phyloP scores from a whole-genome alignment of 805 yeast species.

The Pichia exigua region DNA sequence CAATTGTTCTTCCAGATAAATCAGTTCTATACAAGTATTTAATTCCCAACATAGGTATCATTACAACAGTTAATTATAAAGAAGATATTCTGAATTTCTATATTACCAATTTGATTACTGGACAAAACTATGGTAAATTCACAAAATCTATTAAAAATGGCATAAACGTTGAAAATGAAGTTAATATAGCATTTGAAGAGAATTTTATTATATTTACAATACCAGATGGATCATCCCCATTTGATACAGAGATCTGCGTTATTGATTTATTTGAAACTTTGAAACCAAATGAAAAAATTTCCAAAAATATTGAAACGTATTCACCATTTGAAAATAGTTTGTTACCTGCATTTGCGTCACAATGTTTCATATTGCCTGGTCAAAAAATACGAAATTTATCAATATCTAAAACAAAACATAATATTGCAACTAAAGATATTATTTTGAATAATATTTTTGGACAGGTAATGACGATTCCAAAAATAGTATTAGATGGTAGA shows the following conservation, averaged over 20 bases:
- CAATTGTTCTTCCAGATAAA: constrained; percentile 60
- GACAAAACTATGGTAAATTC: constrained; percentile 41
- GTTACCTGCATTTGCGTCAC: constrained; percentile 42
- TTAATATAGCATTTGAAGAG: constrained; percentile 63
- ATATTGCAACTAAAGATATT: constrained; percentile 62
- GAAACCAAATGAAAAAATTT: constrained; percentile 39
- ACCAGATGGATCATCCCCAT: constrained; percentile 37
- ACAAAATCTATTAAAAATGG: constrained; percentile 18
- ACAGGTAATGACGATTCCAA: constrained; percentile 63
- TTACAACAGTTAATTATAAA: background rate
- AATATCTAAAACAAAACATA: constrained; percentile 52
- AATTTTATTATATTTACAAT: constrained; percentile 74
- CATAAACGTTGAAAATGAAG: constrained; percentile 10
- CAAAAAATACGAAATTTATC: constrained; percentile 40
- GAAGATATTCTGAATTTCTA: constrained; percentile 32
- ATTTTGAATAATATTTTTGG: constrained; percentile 53
- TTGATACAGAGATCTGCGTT: constrained; percentile 50
- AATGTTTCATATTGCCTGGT: constrained; percentile 59
- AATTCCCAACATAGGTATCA: constrained; percentile 55
- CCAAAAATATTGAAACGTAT: constrained; percentile 9
- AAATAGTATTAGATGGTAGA: constrained; percentile 57
- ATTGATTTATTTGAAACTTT: constrained; percentile 73
- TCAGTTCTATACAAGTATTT: constrained; percentile 77
- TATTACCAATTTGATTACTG: constrained; percentile 63
- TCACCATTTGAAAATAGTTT: constrained; percentile 15